These are phyloP conservation scores for Cicer chorassanicum DNA, from an alignment of 306 rosid genomes.

Conservation along the genomic window DNA sequence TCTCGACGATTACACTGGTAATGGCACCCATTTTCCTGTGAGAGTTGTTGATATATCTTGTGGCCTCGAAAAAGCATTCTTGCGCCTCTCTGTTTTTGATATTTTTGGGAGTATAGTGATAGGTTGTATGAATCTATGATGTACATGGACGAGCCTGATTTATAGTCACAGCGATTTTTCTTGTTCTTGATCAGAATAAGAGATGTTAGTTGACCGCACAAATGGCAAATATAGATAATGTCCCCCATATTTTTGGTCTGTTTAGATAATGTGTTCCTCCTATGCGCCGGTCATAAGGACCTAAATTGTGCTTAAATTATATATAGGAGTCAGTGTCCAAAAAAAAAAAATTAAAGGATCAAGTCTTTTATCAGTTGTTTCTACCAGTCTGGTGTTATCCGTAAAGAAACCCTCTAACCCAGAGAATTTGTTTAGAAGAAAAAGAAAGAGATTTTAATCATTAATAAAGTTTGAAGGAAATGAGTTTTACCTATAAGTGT, in stretches of 20 bases:
- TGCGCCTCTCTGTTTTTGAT: slow-evolving; percentile 53
- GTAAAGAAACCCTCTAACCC: background rate
- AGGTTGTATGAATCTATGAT: slow-evolving; percentile 56
- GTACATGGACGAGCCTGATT: slow-evolving; percentile 61
- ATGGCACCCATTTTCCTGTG: slow-evolving; percentile 99
- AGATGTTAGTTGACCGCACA: slow-evolving; percentile 45
- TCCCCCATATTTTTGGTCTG: slow-evolving; percentile 13
- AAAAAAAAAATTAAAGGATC: slow-evolving; percentile 4
- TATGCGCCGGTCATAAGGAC: slow-evolving; percentile 1
- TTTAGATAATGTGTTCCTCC: background rate
- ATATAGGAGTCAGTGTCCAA: slow-evolving; percentile 7
- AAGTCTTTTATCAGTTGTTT: background rate
- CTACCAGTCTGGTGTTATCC: background rate
- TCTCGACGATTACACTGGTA: slow-evolving; percentile 89
- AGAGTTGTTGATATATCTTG: slow-evolving; percentile 54
- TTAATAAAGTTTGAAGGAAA: background rate
- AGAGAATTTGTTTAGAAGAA: background rate
- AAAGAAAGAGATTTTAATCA: background rate
- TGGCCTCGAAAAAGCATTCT: slow-evolving; percentile 47
- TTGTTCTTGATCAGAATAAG: slow-evolving; percentile 46
- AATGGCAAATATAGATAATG: slow-evolving; percentile 40
- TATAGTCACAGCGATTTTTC: slow-evolving; percentile 47
- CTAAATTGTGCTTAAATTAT: slow-evolving; percentile 4
- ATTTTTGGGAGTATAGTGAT: slow-evolving; percentile 57
- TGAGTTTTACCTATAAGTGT: too few species aligned